Evolutionary conservation across 2,329 filamentous ascomycete genomes (phyloP), one percentile per base, ranked within the genome.

Genomic region (Ophiostoma perfectum): DNA sequence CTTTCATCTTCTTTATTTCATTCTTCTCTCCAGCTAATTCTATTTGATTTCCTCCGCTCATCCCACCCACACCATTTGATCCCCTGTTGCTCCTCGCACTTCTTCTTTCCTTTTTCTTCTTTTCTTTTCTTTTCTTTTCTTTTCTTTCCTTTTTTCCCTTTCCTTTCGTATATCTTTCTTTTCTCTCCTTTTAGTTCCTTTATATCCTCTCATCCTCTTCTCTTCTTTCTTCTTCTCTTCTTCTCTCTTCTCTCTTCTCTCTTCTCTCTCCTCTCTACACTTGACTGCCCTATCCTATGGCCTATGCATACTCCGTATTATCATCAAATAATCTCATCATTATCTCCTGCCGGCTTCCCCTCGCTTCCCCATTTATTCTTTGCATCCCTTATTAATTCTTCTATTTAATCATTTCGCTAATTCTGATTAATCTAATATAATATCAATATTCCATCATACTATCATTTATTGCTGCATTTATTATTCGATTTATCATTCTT

Each of bases 401-500:
- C 27, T 27, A 55, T 55, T 55, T 27, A 27, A 55, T 27, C 7
- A 55, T 27, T n/a, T 18, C n/a, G 45, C 45, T 47, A 47, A 47
- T 47, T 14, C 45, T 27, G 27, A 27, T 27, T 27, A 27, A 27
- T 27, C 27, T 27, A 27, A 27, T 27, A 27, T 27, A 27, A 27
- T 47, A n/a, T 47, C 12, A 12, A 14, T 47, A 47, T 47, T 47
- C 27, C 27, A 27, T 27, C 27, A 27, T 27, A 27, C n/a, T 11
- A 9, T 44, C 12, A 8, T 44, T 47, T 47, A 44, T 27, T 27
- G 27, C 27, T 27, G 27, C 27, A 52, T 52, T 3, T 55, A 55
- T 55, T 58, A 36, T 58, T 55, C 8, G 52, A 58, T 58, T 38
- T 36, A 58, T 58, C 52, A 58, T 58, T 58, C 14, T 55, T 55